Evolutionary conservation across 2,329 filamentous ascomycete genomes (phyloP), one percentile per base, ranked within the genome.

Genomic region (Blastomyces percursus): DNA sequence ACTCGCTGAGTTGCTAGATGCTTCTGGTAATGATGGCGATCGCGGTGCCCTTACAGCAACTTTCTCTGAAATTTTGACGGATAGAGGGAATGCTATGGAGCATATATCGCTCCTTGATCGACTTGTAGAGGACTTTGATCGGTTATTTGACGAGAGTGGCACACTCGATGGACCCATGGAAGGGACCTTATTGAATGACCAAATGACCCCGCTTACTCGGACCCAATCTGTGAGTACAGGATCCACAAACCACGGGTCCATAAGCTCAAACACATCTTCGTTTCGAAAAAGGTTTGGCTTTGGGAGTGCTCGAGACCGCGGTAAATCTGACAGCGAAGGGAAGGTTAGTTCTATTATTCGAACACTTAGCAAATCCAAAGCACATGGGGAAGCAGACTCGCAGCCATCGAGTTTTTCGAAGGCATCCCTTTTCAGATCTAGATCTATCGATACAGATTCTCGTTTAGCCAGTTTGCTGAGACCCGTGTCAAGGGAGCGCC

Each of bases 91-190:
- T 64, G 86, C 91, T 1, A 86, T 90, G 64, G 84, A 91, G 66
- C 94, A 93, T 72, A 92, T 96, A 68, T 94, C 93, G 62, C 78
- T 96, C 16, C 80, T 96, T 55, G 92, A 96, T 75, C 86, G 90
- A 24, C 82, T 96, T 27, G 91, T 96, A 0, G 90, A 96, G 66
- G 92, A 96, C 71, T 91, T 89, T 65, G 90, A 96, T 62, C 84
- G 86, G 38, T 86, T 96, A n/a, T 96, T 96, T 69, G 89, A 91
- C 60, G 86, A 89, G 56, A 76, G 75, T 27, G 72, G 76, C 12
- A 81, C 62, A 74, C 78, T 67, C 71, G 77, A 62, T 73, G 80
- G 60, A 73, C 79, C 70, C 66, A 74, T 70, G 67, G 80, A 69
- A 66, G 75, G 77, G 4, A 72, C 71, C 27, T 60, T 75, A 32